Percentiles rank a stretch among this genome's conserved stretches.
phyloP scores from a whole-genome alignment of 768 basidiomycete genomes.

The Brasilioporus rufonigricans region DNA sequence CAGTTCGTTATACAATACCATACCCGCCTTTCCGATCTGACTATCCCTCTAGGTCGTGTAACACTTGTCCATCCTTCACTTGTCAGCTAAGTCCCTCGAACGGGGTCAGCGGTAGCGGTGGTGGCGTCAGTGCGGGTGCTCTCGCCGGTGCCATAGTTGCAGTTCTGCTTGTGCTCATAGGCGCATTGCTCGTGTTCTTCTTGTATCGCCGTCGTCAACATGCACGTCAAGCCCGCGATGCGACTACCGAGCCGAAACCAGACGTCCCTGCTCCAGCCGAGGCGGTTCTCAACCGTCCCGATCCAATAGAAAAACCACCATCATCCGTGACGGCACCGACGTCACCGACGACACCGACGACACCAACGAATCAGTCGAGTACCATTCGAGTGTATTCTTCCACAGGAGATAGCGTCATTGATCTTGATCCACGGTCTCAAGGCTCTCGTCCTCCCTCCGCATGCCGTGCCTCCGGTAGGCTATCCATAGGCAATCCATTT shows the following conservation, averaged over 20 bases:
- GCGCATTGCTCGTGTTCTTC: conserved; percentile 51
- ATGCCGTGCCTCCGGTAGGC: conserved; percentile 19
- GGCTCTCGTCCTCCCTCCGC: conserved; percentile 19
- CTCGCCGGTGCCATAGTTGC: conserved; percentile 74
- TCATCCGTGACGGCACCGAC: conserved; percentile 10
- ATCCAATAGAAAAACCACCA: conserved; percentile 66
- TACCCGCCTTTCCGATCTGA: conserved; percentile 4
- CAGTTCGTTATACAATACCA: conserved; percentile 39
- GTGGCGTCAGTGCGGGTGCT: conserved; percentile 62
- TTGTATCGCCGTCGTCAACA: conserved; percentile 63
- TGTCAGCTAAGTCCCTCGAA: conserved; percentile 42
- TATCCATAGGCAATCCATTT: conserved; percentile 60
- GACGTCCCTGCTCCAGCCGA: conserved; percentile 75
- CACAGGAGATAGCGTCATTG: conserved; percentile 51
- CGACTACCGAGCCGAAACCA: conserved; percentile 40
- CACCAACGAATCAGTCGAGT: conserved; percentile 22
- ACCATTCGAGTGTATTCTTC: conserved; percentile 47
- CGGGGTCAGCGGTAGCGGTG: conserved; percentile 26
- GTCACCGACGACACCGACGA: conserved; percentile 21
- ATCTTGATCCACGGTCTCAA: conserved; percentile 55
- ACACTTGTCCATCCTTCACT: conserved; percentile 47
- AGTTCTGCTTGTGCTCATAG: conserved; percentile 54
- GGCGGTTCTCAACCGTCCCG: conserved; percentile 78
- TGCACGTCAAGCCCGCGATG: conserved; percentile 34
- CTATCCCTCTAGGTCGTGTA: conserved; percentile 49